Evolutionary conservation across 495 filamentous ascomycete genomes (phyloP).

Genomic region (Hyaloscypha variabilis): DNA sequence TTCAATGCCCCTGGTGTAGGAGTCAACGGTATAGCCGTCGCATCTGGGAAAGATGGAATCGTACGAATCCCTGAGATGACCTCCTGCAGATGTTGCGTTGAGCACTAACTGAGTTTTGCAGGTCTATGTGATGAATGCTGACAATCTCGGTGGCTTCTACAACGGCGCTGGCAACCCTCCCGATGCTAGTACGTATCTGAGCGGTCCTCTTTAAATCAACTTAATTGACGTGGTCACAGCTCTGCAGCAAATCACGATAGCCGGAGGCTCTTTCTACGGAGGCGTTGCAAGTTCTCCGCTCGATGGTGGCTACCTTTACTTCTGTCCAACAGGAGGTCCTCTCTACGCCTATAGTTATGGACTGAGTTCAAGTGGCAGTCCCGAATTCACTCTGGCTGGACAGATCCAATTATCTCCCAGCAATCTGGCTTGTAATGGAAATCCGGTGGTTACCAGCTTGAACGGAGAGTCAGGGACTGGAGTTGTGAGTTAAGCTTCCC

Average conservation of each 20-base stretch:
- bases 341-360: conserved; percentile 44
- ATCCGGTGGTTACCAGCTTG: conserved; percentile 42
- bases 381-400: conserved; percentile 30
- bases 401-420: conserved; percentile 28
- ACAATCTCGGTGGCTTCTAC: conserved; percentile 45
- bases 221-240: conserved; percentile 31
- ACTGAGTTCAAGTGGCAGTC: conserved; percentile 33
- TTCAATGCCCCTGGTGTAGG: conserved; percentile 5
- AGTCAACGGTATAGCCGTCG: conserved; percentile 5
- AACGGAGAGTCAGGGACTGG: conserved; percentile 39
- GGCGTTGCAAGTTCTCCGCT: conserved; percentile 47
- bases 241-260: conserved; percentile 42
- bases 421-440: conserved; percentile 39
- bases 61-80: neutral
- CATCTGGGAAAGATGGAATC: conserved; percentile 9
- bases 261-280: conserved; percentile 40
- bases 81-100: neutral
- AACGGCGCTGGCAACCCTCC: conserved; percentile 36
- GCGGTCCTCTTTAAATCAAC: neutral
- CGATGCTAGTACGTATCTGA: conserved; percentile 9
- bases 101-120: conserved; percentile 18
- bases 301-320: conserved; percentile 50
- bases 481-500: conserved; percentile 26
- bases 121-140: conserved; percentile 46
- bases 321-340: conserved; percentile 30